Percentiles rank a stretch among this genome's conserved stretches.
phyloP scores from a whole-genome alignment of 2,329 filamentous ascomycete species.

The Talaromyces verruculosus region DNA sequence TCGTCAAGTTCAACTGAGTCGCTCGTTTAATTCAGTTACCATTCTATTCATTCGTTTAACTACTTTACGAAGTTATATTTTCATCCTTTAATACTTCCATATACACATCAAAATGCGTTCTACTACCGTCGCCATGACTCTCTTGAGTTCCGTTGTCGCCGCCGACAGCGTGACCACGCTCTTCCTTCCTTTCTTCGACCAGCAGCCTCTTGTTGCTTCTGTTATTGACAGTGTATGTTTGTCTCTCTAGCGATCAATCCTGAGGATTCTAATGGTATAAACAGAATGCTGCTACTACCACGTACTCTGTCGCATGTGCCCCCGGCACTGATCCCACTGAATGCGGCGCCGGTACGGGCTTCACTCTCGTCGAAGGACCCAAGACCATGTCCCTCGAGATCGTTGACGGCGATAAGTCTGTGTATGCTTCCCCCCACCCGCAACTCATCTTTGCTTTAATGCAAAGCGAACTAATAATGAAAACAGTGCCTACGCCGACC shows the following conservation, averaged over 20 bases:
- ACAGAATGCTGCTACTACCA: constrained; percentile 15
- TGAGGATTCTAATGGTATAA: not conserved
- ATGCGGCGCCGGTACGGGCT: constrained; percentile 12
- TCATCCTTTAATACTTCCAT: not conserved
- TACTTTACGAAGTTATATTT: not conserved
- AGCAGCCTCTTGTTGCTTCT: constrained; percentile 20
- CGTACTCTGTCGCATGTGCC: constrained; percentile 13
- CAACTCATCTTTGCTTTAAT: no score
- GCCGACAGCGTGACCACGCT: constrained; percentile 18
- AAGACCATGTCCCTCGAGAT: constrained; percentile 7
- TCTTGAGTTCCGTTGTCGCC: constrained; percentile 17
- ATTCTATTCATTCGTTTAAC: constrained; percentile 1
- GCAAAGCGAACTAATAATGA: not conserved
- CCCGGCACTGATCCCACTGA: constrained; percentile 1
- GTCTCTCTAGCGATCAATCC: not conserved
- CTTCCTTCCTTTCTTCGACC: constrained; percentile 21
- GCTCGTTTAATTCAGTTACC: not conserved
- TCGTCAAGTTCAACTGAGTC: not conserved
- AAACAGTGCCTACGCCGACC: not conserved
- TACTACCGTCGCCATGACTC: constrained; percentile 3
- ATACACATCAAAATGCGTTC: constrained; percentile 10
- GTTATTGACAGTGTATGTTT: constrained; percentile 18
- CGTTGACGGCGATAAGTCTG: not conserved
- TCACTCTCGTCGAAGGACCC: constrained; percentile 12
- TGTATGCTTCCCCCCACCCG: not conserved